Evolutionary conservation across 148 eudicot genomes (phyloP).

Genomic region (Silene latifolia): DNA sequence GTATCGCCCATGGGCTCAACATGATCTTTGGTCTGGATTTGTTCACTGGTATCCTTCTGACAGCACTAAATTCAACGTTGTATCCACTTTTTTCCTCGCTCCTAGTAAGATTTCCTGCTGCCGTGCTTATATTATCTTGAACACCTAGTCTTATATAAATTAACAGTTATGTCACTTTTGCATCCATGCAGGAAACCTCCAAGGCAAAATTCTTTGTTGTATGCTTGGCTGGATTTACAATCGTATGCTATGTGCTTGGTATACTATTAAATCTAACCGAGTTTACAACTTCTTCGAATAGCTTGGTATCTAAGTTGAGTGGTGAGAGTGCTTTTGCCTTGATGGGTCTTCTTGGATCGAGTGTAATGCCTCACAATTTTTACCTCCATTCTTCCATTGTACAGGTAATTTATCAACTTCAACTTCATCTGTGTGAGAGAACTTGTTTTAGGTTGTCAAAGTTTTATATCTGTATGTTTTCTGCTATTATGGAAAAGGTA

Average conservation of each 20-base stretch:
- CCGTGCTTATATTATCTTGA: conserved; percentile 3
- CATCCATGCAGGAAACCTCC: conserved; percentile 49
- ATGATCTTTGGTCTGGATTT: conserved; percentile 62
- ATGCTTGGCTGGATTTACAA: conserved; percentile 44
- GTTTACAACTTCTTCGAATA: conserved; percentile 49
- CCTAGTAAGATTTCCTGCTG: conserved; percentile 45
- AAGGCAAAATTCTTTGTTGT: conserved; percentile 52
- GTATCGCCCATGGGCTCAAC: conserved; percentile 82
- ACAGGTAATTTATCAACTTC: conserved; percentile 43
- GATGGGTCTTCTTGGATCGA: conserved; percentile 95
- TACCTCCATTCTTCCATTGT: conserved; percentile 91
- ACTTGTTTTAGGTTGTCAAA: not conserved
- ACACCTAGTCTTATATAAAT: not conserved
- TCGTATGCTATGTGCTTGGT: conserved; percentile 54
- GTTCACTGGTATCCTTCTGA: conserved; percentile 61
- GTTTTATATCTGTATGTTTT: not conserved
- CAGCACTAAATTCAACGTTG: conserved; percentile 55
- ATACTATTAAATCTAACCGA: conserved; percentile 64
- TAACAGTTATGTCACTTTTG: conserved; percentile 4
- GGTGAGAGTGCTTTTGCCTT: conserved; percentile 83
- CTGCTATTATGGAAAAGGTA: not conserved
- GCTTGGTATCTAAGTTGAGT: conserved; percentile 53
- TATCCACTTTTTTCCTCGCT: conserved; percentile 67
- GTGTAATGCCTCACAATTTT: conserved; percentile 89
- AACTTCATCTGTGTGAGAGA: not conserved